Conservation (phyloP, 495 filamentous ascomycete species). For the Achaetomiella virescens region DNA sequence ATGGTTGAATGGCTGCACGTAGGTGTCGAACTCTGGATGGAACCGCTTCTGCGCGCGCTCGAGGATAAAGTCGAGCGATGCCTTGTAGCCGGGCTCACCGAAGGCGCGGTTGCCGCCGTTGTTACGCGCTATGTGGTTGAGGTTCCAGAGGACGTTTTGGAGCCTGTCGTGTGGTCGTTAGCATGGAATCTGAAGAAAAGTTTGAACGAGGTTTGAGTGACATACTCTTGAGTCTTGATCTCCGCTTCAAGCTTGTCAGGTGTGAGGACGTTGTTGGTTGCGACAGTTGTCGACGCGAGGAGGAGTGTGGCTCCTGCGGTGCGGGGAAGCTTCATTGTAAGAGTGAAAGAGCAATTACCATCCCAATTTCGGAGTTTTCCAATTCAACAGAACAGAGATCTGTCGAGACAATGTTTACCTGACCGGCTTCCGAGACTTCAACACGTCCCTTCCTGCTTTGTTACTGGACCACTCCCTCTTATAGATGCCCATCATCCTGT, state of each 20-base stretch:
- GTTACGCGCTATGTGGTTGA: constrained; percentile 37
- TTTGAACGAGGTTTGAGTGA: constrained; percentile 7
- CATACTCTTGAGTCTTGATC: constrained; percentile 26
- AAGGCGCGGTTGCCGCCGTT: constrained; percentile 49
- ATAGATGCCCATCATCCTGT: neutral
- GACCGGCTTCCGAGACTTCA: no score
- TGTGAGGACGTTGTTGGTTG: constrained; percentile 20
- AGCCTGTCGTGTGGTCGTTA: constrained; percentile 17
- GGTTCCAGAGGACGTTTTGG: constrained; percentile 31
- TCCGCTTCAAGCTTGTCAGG: constrained; percentile 25
- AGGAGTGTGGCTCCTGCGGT: constrained; percentile 6
- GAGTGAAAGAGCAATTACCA: constrained; percentile 20
- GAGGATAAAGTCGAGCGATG: constrained; percentile 57
- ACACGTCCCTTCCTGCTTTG: neutral
- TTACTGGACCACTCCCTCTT: neutral
- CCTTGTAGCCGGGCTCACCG: constrained; percentile 54
- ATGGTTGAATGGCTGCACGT: constrained; percentile 49
- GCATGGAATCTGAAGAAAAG: neutral
- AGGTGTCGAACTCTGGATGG: constrained; percentile 32
- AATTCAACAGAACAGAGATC: neutral
- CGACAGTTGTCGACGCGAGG: constrained; percentile 14
- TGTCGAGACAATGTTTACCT: no score
- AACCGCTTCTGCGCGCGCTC: constrained; percentile 33
- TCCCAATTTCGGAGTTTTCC: neutral
- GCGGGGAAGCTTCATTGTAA: constrained; percentile 12